phyloP scores from a whole-genome alignment of 495 filamentous ascomycete species.

The Friedmanniomyces simplex region DNA sequence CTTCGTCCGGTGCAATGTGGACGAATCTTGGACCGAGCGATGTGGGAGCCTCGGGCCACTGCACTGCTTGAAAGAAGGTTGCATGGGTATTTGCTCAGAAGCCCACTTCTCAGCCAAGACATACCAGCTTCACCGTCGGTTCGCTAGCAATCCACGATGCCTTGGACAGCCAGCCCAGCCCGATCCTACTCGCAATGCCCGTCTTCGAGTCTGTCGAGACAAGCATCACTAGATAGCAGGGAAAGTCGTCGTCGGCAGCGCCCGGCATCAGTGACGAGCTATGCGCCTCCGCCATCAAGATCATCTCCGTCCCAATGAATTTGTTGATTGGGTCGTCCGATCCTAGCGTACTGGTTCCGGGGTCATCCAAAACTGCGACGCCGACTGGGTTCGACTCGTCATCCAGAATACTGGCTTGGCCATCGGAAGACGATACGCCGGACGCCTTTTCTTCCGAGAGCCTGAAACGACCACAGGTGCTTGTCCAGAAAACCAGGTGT shows the following conservation, averaged over 20 bases:
- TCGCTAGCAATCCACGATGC: background rate
- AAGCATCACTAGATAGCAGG: background rate
- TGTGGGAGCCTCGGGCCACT: too few species aligned
- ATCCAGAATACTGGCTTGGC: background rate
- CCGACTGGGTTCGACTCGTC: background rate
- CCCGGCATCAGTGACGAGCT: background rate
- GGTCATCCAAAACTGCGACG: background rate
- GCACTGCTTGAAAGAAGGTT: too few species aligned
- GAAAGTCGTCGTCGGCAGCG: background rate
- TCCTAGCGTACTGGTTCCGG: background rate
- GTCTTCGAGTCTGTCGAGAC: background rate
- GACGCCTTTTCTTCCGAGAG: background rate
- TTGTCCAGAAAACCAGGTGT: background rate
- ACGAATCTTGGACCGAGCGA: too few species aligned
- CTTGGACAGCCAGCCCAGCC: background rate
- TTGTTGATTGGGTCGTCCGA: background rate
- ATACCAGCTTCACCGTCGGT: background rate
- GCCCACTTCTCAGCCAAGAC: background rate
- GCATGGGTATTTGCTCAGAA: too few species aligned
- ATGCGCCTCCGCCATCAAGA: slow-evolving; percentile 1
- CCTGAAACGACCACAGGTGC: background rate
- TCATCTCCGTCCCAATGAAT: background rate
- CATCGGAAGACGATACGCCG: background rate
- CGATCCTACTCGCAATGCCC: background rate
- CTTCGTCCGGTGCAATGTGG: too few species aligned